phyloP scores from a whole-genome alignment of 2,329 filamentous ascomycete species.

The Sclerotinia borealis region DNA sequence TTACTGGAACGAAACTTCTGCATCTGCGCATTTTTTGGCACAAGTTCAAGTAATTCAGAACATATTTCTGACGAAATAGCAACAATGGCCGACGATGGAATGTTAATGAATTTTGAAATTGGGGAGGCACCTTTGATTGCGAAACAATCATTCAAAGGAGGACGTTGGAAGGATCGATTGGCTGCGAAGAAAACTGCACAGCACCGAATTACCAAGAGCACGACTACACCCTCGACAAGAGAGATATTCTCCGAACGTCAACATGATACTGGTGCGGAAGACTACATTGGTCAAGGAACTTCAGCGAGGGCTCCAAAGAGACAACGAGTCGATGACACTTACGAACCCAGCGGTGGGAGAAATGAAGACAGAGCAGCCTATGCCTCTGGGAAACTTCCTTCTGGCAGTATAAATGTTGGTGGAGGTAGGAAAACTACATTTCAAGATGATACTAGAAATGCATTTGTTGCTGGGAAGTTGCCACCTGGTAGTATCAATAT shows the following conservation, averaged over 20 bases:
- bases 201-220: conserved; percentile 40
- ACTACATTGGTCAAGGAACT: conserved; percentile 29
- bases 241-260: conserved; percentile 28
- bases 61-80: conserved; percentile 11
- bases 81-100: conserved; percentile 85
- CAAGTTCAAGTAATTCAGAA: background rate
- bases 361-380: conserved; percentile 21
- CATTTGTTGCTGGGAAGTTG: conserved; percentile 32
- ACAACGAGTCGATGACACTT: conserved; percentile 36
- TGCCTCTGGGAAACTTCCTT: conserved; percentile 35
- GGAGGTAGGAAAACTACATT: conserved; percentile 12
- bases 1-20: conserved; percentile 19
- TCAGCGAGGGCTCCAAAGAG: conserved; percentile 38
- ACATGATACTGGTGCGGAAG: conserved; percentile 25
- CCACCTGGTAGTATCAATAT: conserved; percentile 32
- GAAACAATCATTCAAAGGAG: conserved; percentile 69
- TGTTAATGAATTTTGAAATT: conserved; percentile 88
- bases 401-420: conserved; percentile 30
- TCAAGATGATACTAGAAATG: conserved; percentile 15
- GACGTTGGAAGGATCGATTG: conserved; percentile 86
- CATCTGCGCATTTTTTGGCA: conserved; percentile 5
- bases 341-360: conserved; percentile 13
- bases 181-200: conserved; percentile 66
- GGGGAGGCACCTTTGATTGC: conserved; percentile 58
- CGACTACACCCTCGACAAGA: conserved; percentile 19